These are phyloP conservation scores for Theileria parva DNA, from an alignment of 169 alveolate species.

Conservation along the genomic window DNA sequence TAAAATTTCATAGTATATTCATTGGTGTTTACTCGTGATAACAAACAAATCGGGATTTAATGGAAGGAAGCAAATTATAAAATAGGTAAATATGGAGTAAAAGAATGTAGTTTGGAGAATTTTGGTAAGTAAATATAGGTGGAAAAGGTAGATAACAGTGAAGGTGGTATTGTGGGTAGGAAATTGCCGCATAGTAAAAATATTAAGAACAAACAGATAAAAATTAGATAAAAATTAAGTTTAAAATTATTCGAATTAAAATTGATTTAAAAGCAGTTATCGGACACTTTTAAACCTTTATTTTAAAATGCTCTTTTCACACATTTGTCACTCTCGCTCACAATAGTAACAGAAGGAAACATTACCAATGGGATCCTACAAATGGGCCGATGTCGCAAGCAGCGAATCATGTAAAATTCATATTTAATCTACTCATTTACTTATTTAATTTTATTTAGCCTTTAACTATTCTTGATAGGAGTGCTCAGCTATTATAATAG, in stretches of 20 bases:
- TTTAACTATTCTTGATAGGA: not conserved
- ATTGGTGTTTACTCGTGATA: not conserved
- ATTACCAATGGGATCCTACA: constrained; percentile 62
- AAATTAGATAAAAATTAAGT: not conserved
- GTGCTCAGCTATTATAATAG: not conserved
- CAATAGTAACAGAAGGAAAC: not conserved
- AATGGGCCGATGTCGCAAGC: constrained; percentile 79
- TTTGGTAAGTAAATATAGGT: not conserved
- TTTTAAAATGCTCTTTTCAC: constrained; percentile 7
- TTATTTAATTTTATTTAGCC: not conserved
- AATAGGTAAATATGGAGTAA: not conserved
- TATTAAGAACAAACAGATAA: not conserved
- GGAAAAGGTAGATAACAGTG: not conserved
- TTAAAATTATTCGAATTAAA: not conserved
- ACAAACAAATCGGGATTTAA: too few relatives aligned
- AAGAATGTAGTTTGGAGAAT: not conserved
- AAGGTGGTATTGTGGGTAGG: not conserved
- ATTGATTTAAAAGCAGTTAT: not conserved
- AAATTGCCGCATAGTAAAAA: not conserved
- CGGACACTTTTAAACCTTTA: not conserved
- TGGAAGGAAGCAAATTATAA: not conserved
- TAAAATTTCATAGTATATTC: too few relatives aligned
- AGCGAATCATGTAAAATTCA: constrained; percentile 75
- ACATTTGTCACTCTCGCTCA: not conserved
- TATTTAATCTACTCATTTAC: not conserved